Evolutionary conservation across 305 asterid species (phyloP).

Genomic region (Fraxinus dipetala): DNA sequence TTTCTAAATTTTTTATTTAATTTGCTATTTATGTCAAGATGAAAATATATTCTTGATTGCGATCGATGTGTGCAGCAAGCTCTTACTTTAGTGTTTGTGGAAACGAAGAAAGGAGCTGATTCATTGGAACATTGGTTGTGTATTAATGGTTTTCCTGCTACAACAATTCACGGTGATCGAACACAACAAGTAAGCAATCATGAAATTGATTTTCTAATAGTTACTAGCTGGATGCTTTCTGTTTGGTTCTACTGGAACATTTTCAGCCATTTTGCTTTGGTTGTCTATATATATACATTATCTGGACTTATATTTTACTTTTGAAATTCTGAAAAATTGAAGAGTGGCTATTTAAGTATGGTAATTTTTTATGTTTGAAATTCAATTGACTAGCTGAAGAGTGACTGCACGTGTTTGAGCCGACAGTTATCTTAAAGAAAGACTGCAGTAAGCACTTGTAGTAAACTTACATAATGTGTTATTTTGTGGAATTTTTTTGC

Average conservation of each 20-base stretch:
- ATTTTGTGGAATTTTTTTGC: not conserved
- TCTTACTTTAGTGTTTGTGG: conserved; percentile 74
- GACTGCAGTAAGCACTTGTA: not conserved
- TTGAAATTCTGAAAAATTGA: not conserved
- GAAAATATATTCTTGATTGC: not conserved
- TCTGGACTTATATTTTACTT: not conserved
- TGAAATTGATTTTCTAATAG: not conserved
- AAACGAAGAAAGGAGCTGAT: conserved; percentile 76
- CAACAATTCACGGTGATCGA: conserved; percentile 75
- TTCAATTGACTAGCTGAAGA: not conserved
- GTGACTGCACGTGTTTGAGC: not conserved
- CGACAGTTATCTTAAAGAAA: not conserved
- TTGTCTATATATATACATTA: not conserved
- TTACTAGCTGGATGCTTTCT: not conserved
- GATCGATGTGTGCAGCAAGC: conserved; percentile 37
- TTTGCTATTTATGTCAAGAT: not conserved
- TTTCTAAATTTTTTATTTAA: not conserved
- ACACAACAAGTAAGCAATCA: conserved; percentile 46
- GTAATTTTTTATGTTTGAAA: not conserved
- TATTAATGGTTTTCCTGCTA: conserved; percentile 65
- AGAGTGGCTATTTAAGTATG: not conserved
- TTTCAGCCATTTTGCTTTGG: not conserved
- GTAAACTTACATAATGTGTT: not conserved
- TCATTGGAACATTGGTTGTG: conserved; percentile 67
- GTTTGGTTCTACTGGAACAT: not conserved